Conservation (phyloP, 2,329 filamentous ascomycete genomes). For the Clarireedia paspali region DNA sequence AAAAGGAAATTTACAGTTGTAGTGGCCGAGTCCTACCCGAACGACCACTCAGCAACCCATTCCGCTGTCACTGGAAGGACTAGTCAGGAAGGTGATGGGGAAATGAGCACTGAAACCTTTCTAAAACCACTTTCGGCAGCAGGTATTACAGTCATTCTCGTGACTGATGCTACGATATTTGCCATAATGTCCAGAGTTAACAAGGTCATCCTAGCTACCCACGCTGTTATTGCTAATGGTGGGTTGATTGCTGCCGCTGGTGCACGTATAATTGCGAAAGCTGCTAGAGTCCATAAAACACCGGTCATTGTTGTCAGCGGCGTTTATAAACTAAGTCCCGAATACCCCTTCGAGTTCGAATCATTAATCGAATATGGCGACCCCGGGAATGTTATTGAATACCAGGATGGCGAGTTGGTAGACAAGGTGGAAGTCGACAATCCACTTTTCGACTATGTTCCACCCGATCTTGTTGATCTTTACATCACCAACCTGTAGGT, state of each 20-base stretch:
- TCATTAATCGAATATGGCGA: conserved; percentile 82
- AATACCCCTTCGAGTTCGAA: conserved; percentile 77
- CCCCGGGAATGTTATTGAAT: conserved; percentile 66
- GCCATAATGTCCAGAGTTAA: conserved; percentile 93
- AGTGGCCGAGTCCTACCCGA: conserved; percentile 66
- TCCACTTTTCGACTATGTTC: conserved; percentile 75
- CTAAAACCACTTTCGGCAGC: conserved; percentile 70
- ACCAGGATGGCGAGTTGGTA: conserved; percentile 72
- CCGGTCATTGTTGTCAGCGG: conserved; percentile 85
- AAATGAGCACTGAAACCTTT: conserved; percentile 44
- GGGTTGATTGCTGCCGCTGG: conserved; percentile 78
- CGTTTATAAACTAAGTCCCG: conserved; percentile 88
- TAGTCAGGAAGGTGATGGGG: conserved; percentile 34
- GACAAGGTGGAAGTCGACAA: conserved; percentile 71
- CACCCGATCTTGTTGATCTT: conserved; percentile 65
- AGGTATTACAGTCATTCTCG: conserved; percentile 75
- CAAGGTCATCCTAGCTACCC: conserved; percentile 87
- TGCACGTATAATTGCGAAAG: conserved; percentile 74
- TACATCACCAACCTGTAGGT: conserved; percentile 81
- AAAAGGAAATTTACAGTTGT: conserved; percentile 92
- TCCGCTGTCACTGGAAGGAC: conserved; percentile 50
- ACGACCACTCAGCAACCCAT: conserved; percentile 58
- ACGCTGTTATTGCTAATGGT: conserved; percentile 82
- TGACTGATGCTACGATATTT: conserved; percentile 79
- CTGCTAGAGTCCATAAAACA: conserved; percentile 73